Base-by-base conservation (phyloP, 345 rosid genomes). In the Capsella bursapastoris region DNA sequence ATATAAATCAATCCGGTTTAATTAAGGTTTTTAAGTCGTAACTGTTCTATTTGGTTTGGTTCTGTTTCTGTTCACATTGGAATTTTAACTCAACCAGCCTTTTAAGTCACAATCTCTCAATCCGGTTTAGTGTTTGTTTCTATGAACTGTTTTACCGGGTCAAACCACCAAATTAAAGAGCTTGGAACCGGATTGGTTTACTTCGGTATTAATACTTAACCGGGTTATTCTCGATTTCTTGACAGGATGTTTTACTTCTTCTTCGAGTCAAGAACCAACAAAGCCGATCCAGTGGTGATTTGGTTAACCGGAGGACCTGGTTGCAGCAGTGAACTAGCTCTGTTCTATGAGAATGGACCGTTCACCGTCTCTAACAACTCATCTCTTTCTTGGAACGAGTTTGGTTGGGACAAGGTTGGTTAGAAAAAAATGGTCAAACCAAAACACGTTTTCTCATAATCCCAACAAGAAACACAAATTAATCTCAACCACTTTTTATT, bases 261-360 rank as follows among this genome's bases (percentile, higher is more conserved):
- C 87, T 92, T 92, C 55, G 98, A 92, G 78, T 90, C 96, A 10
- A 55, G 94, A 40, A 78, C 4, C 55, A 86, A 80, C 81, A 78
- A 85, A 69, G 71, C 74, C 2, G 94, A 90, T 25, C 99, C 98
- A 15, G 96, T 95, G 35, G 98, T 95, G 16, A 86, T 95, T 52
- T 95, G 99, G 99, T 59, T 92, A 74, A 90, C 98, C 0, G 99
- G 99, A 40, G 99, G 99, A 7, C 99, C 99, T 14, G 98, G 99
- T 43, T 95, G 99, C 72, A 80, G 98, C 76, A 86, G 97, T 71
- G 92, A 88, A 72, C 40, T 95, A 31, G 99, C 98, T 34, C 63
- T 92, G 80, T 95, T 95, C 85, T 92, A 89, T 58, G 99, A 95
- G 78, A 95, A 90, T 69, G 99, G 99, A 28, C 99, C 98, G 53